Evolutionary conservation across 306 rosid genomes (phyloP), one percentile per base, ranked within the genome.

Genomic region (Cicer cuneatum): DNA sequence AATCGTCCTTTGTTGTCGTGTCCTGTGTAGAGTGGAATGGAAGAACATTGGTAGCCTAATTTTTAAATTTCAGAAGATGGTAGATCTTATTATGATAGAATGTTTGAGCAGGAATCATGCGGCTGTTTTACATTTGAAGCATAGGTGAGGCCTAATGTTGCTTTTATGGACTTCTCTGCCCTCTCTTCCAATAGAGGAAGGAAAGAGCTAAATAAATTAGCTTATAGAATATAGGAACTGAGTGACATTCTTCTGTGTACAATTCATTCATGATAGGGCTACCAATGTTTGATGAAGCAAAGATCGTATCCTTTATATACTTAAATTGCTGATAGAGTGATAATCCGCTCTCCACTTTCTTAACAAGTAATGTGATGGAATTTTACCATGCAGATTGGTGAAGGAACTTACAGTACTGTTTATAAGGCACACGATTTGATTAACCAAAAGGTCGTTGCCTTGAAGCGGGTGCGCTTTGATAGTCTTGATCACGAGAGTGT

Each of bases 341-440:
- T 67, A 29, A 15, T 80, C 8, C 65, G 43, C 39, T 37, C 66
- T 54, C 2, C 69, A 14, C 75, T 66, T 51, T 16, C 12, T 70
- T 38, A 67, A 76, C 53, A 43, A 53, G 7, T 66, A 68, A 58
- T 75, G 47, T 63, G 71, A 64, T 82, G 78, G 21, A 61, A 63
- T 82, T 70, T 13, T 61, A 61, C 54, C 64, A 66, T 87, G 87
- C 91, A 93, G 98, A 91, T 93, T 72, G 97, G 98, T 24, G 96
- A 93, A 82, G 98, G 98, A 76, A 93, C 98, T 46, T 93, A 93
- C 79, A 93, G 98, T 41, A 88, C 76, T 67, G 98, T 93, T 71
- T 93, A 85, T 82, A 93, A 91, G 88, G 98, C 98, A 58, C 94
- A 85, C 4, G 98, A 93, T 83, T 74, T 91, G 53, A 39, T 72